Percentiles rank a stretch among this genome's conserved stretches.
phyloP scores from a whole-genome alignment of 108 stramenopile genomes.

The Cyclostephanos invisitatus region DNA sequence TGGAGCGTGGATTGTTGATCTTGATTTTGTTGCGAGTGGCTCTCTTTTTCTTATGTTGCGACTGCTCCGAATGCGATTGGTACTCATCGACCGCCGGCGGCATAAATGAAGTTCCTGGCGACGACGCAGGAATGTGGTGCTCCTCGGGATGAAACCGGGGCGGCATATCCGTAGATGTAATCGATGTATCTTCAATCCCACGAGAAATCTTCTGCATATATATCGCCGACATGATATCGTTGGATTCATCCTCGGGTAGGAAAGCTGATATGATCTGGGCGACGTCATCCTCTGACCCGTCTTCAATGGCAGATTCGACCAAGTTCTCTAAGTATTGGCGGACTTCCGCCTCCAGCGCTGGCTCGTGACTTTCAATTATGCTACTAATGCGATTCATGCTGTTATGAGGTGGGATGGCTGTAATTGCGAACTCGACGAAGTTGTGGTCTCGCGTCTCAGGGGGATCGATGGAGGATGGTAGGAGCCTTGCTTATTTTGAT shows the following conservation, averaged over 20 bases:
- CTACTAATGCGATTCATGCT: slow-evolving; percentile 14
- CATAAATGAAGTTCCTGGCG: neutral
- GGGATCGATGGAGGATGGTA: too few relatives aligned
- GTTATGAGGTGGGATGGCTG: neutral
- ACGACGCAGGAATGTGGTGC: neutral
- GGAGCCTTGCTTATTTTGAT: too few relatives aligned
- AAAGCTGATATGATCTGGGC: slow-evolving; percentile 9
- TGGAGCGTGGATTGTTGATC: neutral
- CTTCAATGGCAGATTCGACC: slow-evolving; percentile 27
- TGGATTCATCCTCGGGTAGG: slow-evolving; percentile 22
- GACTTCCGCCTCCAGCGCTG: slow-evolving; percentile 27
- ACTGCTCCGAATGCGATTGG: neutral
- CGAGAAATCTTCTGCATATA: neutral
- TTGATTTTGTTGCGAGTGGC: slow-evolving; percentile 8
- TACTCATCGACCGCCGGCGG: neutral
- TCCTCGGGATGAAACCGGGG: neutral
- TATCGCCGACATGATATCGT: slow-evolving; percentile 6
- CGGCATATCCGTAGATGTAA: neutral
- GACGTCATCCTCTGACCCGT: slow-evolving; percentile 12
- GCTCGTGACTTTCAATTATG: slow-evolving; percentile 21
- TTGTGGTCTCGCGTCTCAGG: too few relatives aligned
- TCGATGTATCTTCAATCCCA: neutral
- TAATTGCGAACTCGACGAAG: too few relatives aligned
- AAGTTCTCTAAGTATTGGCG: slow-evolving; percentile 26
- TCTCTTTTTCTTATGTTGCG: slow-evolving; percentile 13